Evolutionary conservation across 805 yeast species (phyloP).

Genomic region (Starmera dryadoides): DNA sequence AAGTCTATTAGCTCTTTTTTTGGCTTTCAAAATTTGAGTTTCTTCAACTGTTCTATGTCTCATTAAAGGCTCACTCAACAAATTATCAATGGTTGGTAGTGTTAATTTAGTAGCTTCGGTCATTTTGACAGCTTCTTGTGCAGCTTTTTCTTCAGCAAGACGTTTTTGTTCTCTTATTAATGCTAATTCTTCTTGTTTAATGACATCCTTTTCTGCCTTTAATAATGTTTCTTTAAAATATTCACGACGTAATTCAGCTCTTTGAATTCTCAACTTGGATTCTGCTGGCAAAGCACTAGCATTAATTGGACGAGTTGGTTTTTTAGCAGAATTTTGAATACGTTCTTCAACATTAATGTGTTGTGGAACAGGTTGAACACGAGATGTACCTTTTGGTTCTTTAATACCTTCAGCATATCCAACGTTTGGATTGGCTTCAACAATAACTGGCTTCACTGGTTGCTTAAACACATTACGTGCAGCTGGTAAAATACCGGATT

Average conservation of each 20-base stretch:
- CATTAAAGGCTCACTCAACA: constrained; percentile 63
- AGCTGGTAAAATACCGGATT: constrained; percentile 78
- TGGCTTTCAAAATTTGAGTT: constrained; percentile 42
- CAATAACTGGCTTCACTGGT: constrained; percentile 34
- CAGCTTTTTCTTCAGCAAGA: constrained; percentile 19
- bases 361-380: constrained; percentile 46
- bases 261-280: constrained; percentile 19
- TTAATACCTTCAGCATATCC: constrained; percentile 70
- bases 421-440: constrained; percentile 40
- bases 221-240: constrained; percentile 54
- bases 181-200: constrained; percentile 24
- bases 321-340: constrained; percentile 44
- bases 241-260: constrained; percentile 63
- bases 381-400: constrained; percentile 56
- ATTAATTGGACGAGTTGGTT: constrained; percentile 34
- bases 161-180: constrained; percentile 20
- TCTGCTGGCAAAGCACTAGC: constrained; percentile 27
- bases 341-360: constrained; percentile 54
- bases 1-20: constrained; percentile 62
- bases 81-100: constrained; percentile 69
- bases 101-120: constrained; percentile 55
- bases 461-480: constrained; percentile 71
- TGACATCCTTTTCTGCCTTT: constrained; percentile 28
- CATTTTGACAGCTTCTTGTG: constrained; percentile 31
- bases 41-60: constrained; percentile 71